Base-by-base conservation (phyloP, 73 alveolate genomes). In the Paramecium octaurelia region DNA sequence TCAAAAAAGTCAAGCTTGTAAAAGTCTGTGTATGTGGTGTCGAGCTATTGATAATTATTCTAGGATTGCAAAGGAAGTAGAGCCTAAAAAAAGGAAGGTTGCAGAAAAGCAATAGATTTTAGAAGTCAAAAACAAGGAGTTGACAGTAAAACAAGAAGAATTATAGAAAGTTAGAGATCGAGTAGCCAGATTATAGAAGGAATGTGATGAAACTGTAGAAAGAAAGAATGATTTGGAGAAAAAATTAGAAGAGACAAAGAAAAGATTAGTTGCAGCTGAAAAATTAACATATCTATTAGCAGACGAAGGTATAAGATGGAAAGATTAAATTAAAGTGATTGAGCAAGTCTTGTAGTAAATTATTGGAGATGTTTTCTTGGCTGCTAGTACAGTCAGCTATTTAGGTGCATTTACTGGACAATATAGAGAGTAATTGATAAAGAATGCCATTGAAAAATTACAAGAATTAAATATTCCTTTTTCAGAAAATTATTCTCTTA, bases 281-380 rank as follows among this genome's bases (percentile, higher is more conserved):
- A 97, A 97, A 92, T 93, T 97, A 80, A 95, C 95, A 35, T 94
- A 93, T 70, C 91, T 97, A 77, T 90, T 97, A 70, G 96, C 97
- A 31, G 99, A 97, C 93, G 99, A 97, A 88, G 98, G 98, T 88
- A 95, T 97, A 36, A 92, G 99, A 86, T 97, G 99, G 99, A 95
- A 95, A 92, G 98, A 97, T 64, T 95, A 96, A 88, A 95, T 97
- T 40, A 92, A 94, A 20, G 93, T 83, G 58, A 88, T 97, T 34
- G 94, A 94, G 58, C 87, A 92, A 40, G 95, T 93, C 34, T 96
- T 95, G 69, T 93, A 93, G 76, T 88, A 97, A 92, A 93, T 98
- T 35, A 96, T 97, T 58, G 99, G 99, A 6, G 97, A 97, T 95
- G 98, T 97, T 14, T 95, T 98, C 84, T 89, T 98, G 36, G 96